Conservation (phyloP, 805 yeast species). For the Lipomyces lipofer region DNA sequence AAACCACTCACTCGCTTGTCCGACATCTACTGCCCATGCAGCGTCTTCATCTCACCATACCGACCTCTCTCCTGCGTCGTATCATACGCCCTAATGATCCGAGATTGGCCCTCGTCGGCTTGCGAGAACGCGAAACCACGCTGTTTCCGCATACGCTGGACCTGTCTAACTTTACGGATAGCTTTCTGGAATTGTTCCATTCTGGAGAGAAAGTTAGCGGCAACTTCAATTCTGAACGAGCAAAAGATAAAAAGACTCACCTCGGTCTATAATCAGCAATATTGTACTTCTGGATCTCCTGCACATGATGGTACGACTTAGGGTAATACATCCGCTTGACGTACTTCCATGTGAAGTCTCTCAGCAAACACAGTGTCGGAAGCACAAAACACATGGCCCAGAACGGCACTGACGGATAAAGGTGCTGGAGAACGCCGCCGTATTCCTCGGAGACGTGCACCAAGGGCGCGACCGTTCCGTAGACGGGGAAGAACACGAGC, state of each 20-base stretch:
- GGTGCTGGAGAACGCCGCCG: slow-evolving; percentile 70
- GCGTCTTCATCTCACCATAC: slow-evolving; percentile 57
- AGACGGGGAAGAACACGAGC: slow-evolving; percentile 83
- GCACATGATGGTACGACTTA: slow-evolving; percentile 90
- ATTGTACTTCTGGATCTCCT: slow-evolving; percentile 93
- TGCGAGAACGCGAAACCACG: slow-evolving; percentile 98
- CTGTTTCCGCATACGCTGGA: slow-evolving; percentile 95
- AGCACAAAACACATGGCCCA: slow-evolving; percentile 82
- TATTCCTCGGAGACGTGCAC: slow-evolving; percentile 81
- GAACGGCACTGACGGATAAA: slow-evolving; percentile 74
- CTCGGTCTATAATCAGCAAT: slow-evolving; percentile 94
- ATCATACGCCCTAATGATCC: slow-evolving; percentile 88
- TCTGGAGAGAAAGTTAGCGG: slow-evolving; percentile 2
- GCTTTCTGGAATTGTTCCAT: slow-evolving; percentile 97
- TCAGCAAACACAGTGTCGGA: slow-evolving; percentile 71
- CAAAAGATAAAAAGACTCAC: neutral
- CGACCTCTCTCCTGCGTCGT: slow-evolving; percentile 81
- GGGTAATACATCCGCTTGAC: slow-evolving; percentile 90
- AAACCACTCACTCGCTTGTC: no score
- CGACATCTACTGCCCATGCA: slow-evolving; percentile 13
- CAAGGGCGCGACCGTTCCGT: slow-evolving; percentile 80
- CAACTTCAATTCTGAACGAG: neutral
- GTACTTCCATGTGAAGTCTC: slow-evolving; percentile 94
- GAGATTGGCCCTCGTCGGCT: slow-evolving; percentile 91
- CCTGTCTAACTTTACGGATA: slow-evolving; percentile 95